These are phyloP conservation scores for Leishmania major DNA, from an alignment of 208 protist genomes.

Conservation along the genomic window DNA sequence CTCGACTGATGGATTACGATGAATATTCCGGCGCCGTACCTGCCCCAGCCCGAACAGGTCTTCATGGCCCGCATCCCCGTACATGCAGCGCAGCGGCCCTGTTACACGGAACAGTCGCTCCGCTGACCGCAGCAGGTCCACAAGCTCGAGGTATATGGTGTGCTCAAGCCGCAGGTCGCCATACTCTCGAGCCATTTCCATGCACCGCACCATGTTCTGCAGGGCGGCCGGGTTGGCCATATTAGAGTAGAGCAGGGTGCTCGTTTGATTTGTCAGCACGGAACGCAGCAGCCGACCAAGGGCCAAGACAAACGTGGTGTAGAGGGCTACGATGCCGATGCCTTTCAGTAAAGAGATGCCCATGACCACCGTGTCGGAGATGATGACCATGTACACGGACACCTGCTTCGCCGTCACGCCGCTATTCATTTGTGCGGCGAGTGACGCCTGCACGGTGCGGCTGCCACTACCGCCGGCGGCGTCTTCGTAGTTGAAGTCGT, in stretches of 20 bases:
- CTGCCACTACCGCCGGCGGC: not conserved
- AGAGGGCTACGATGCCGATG: slow-evolving; percentile 78
- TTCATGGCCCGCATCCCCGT: slow-evolving; percentile 20
- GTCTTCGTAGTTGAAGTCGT: slow-evolving; percentile 55
- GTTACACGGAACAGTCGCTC: slow-evolving; percentile 66
- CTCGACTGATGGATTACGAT: not conserved
- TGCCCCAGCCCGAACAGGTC: slow-evolving; percentile 20
- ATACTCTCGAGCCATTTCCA: slow-evolving; percentile 52
- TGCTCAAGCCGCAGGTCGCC: slow-evolving; percentile 77
- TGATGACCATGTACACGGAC: slow-evolving; percentile 57
- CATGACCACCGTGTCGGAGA: slow-evolving; percentile 58
- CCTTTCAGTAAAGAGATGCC: slow-evolving; percentile 61
- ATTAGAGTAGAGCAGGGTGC: slow-evolving; percentile 46
- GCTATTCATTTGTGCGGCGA: not conserved
- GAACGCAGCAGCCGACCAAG: slow-evolving; percentile 67
- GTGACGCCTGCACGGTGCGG: slow-evolving; percentile 3
- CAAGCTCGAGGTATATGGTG: slow-evolving; percentile 72
- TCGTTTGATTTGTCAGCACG: slow-evolving; percentile 54
- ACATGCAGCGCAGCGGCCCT: slow-evolving; percentile 40
- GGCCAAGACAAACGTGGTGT: slow-evolving; percentile 87
- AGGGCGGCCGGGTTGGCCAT: slow-evolving; percentile 65
- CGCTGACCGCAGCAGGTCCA: slow-evolving; percentile 75
- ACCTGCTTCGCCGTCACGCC: not conserved
- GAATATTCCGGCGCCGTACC: slow-evolving; percentile 15
- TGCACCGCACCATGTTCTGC: slow-evolving; percentile 60